Evolutionary conservation across 345 rosid genomes (phyloP), one percentile per base, ranked within the genome.

Genomic region (Boechera stricta): DNA sequence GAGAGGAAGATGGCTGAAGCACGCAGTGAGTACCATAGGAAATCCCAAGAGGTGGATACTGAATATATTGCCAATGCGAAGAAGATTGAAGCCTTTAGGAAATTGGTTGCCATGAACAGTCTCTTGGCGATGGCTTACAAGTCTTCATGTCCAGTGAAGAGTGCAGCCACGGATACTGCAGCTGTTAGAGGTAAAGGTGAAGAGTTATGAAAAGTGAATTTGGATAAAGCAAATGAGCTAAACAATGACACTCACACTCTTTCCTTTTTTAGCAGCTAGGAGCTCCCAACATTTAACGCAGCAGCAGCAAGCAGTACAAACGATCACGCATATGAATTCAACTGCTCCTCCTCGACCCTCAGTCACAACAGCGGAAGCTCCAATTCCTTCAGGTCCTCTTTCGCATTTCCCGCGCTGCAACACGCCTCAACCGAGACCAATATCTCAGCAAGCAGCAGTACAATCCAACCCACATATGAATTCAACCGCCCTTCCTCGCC

Each of bases 1-100:
- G 56, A 59, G 3, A 66, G 16, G 63, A 51, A 66, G 77, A 72
- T 65, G 77, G 64, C 56, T 66, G 77, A 78, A 66, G 35, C 10
- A 59, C 63, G 48, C 4, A 39, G 73, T 18, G 45, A 78, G 42
- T 72, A 21, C 51, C 73, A 72, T 4, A 67, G 0, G 41, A 47
- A 72, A 66, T n/a, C 11, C 9, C n/a, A 59, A 15, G 73, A 78
- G 56, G 4, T 57, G 21, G 69, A 78, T 72, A 39, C 48, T 60
- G 67, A 1, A 4, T 69, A 51, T 24, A 31, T 52, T 1, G 15
- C 12, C 13, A 38, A 15, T 58, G 35, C 15, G 1, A 49, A 32
- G 69, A 61, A 66, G 51, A 47, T 29, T 16, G 72, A 66, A n/a
- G n/a, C 54, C 1, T 9, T 3, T 16, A 66, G 8, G 69, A 26